Percentiles rank a stretch among this genome's conserved stretches.
These are phyloP conservation scores for Cyberlindnera saturnus DNA, from an alignment of 805 yeast genomes.

Conservation along the genomic window DNA sequence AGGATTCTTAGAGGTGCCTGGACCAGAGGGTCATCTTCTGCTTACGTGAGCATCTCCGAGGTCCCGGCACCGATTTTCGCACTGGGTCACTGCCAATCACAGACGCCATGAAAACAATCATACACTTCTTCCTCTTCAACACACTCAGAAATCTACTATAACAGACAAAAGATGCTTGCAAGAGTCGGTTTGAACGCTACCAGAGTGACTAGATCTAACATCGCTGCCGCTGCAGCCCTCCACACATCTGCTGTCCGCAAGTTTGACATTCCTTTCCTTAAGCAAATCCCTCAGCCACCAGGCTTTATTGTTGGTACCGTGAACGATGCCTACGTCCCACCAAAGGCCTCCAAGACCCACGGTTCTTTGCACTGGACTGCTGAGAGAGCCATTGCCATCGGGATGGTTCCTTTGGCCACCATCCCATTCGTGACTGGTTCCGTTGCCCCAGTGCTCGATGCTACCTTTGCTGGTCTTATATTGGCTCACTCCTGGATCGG, in stretches of 20 bases:
- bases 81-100: conserved; percentile 1
- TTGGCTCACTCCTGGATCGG: conserved; percentile 83
- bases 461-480: conserved; percentile 57
- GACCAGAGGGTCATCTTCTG: not conserved
- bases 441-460: conserved; percentile 63
- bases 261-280: conserved; percentile 43
- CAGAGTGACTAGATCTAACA: conserved; percentile 5
- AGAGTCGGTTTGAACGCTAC: conserved; percentile 8
- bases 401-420: conserved; percentile 70
- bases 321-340: conserved; percentile 77
- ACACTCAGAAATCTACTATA: not conserved
- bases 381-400: conserved; percentile 66
- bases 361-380: conserved; percentile 95
- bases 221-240: conserved; percentile 7
- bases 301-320: conserved; percentile 91
- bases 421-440: conserved; percentile 76
- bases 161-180: conserved; percentile 2
- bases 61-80: not conserved
- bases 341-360: conserved; percentile 55
- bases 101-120: conserved; percentile 1
- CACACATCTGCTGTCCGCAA: conserved; percentile 26
- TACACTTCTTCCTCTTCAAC: not conserved
- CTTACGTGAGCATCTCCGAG: not conserved
- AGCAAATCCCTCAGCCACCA: conserved; percentile 73
- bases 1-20: too few species aligned